A percentile compares a stretch with the other conserved stretches of the same genome.
These are phyloP conservation scores for Posidonia australis DNA, from an alignment of 106 monocot species.

Conservation along the genomic window DNA sequence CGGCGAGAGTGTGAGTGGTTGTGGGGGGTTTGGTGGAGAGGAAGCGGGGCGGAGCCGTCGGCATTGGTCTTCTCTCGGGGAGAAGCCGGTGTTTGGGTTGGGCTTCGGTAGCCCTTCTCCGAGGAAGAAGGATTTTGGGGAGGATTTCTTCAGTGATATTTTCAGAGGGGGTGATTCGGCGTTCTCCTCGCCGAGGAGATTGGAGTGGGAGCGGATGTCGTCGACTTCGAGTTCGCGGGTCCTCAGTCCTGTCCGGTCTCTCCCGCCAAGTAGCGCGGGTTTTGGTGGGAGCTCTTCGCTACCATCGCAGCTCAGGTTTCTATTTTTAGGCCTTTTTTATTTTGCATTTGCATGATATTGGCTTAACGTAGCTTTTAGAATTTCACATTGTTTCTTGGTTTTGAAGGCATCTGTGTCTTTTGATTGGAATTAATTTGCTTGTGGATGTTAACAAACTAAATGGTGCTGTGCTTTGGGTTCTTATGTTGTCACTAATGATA, in stretches of 20 bases:
- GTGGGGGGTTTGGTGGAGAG: background rate
- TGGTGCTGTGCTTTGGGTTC: too few species aligned
- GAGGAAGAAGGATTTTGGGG: slow-evolving; percentile 14
- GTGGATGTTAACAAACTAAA: too few species aligned
- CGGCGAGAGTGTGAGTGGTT: background rate
- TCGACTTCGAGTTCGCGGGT: slow-evolving; percentile 35
- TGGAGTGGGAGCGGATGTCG: slow-evolving; percentile 11
- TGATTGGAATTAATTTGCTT: too few species aligned
- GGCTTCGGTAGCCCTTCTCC: background rate
- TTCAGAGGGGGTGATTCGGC: slow-evolving; percentile 18
- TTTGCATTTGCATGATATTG: background rate
- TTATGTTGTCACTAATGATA: too few species aligned
- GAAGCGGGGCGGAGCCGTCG: background rate
- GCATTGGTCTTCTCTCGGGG: background rate
- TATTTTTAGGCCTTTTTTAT: too few species aligned
- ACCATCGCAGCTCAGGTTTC: slow-evolving; percentile 8
- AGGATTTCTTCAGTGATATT: slow-evolving; percentile 20
- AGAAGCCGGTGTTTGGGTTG: slow-evolving; percentile 15
- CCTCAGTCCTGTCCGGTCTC: slow-evolving; percentile 30
- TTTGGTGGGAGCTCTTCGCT: slow-evolving; percentile 2
- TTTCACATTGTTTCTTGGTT: background rate
- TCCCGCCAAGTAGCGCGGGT: slow-evolving; percentile 10
- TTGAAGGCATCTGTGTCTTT: background rate
- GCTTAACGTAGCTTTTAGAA: background rate
- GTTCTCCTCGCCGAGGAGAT: slow-evolving; percentile 9